phyloP scores from a whole-genome alignment of 1,139 yeast species.

The Blastobotrys apis region DNA sequence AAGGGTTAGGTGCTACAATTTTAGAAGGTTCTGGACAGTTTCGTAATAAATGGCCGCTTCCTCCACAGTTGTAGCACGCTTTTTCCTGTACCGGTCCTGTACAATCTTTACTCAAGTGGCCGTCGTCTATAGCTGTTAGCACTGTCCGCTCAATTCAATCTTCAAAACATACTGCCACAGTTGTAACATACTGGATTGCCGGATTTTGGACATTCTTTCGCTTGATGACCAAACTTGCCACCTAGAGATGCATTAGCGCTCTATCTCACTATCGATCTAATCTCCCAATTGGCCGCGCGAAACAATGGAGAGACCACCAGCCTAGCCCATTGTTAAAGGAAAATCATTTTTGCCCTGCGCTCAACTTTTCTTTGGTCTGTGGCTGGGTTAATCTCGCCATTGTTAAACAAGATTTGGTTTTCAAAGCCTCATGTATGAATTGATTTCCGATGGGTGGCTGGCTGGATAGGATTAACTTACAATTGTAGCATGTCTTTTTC shows the following conservation, averaged over 20 bases:
- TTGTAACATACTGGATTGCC: conserved; percentile 38
- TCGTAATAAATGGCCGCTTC: conserved; percentile 77
- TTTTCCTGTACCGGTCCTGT: conserved; percentile 38
- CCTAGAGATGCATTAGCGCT: no score
- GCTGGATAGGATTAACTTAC: conserved; percentile 20
- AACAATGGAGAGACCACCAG: not conserved
- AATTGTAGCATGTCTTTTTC: conserved; percentile 31
- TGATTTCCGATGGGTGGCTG: no score
- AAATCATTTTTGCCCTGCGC: not conserved
- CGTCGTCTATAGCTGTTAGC: conserved; percentile 40
- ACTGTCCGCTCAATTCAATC: no score
- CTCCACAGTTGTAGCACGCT: conserved; percentile 79
- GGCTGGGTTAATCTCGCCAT: not conserved
- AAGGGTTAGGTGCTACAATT: conserved; percentile 33
- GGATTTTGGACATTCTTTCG: conserved; percentile 36
- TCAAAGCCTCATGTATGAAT: no score
- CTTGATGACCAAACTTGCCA: conserved; percentile 36
- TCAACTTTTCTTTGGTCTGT: no score
- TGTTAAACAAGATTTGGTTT: conserved; percentile 1
- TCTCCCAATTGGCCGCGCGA: no score
- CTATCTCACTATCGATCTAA: no score
- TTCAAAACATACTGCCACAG: conserved; percentile 32
- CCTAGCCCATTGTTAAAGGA: not conserved
- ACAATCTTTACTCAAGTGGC: conserved; percentile 83
- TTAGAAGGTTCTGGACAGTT: conserved; percentile 37